Percentiles rank a stretch among this genome's conserved stretches.
phyloP scores from a whole-genome alignment of 140 eudicot genomes.

The Anethum foeniculum region DNA sequence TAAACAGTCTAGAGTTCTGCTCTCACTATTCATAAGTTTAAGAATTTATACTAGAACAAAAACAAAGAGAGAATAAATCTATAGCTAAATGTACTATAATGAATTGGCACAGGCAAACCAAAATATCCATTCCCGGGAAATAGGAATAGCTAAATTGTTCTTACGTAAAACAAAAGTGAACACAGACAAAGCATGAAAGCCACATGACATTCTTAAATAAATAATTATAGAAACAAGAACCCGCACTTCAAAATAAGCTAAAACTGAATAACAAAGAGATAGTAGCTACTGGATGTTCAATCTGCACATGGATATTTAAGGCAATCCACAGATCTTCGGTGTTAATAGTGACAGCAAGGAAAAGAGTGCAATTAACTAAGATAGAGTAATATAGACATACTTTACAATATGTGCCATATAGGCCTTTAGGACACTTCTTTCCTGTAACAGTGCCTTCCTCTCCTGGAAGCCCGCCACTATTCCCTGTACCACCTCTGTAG shows the following conservation, averaged over 20 bases:
- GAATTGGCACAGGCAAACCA: neutral
- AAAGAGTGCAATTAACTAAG: neutral
- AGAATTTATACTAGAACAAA: neutral
- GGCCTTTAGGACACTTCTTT: conserved; percentile 83
- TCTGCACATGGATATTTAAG: neutral
- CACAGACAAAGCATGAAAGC: neutral
- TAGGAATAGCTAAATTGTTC: neutral
- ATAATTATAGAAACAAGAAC: neutral
- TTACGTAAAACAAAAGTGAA: neutral
- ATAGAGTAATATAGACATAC: conserved; percentile 27
- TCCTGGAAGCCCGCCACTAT: conserved; percentile 59
- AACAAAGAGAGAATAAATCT: neutral
- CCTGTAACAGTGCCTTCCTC: conserved; percentile 84
- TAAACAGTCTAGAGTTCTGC: neutral
- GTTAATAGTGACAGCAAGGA: neutral
- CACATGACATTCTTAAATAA: neutral
- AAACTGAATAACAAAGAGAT: neutral
- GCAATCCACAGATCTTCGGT: neutral
- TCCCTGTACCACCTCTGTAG: conserved; percentile 82
- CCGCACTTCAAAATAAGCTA: neutral
- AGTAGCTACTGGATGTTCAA: neutral
- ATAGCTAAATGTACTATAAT: neutral
- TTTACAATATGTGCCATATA: conserved; percentile 74
- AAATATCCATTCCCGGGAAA: neutral
- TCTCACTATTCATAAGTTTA: neutral